A percentile compares a stretch with the other conserved stretches of the same genome.
Evolutionary conservation across 495 filamentous ascomycete species (phyloP).

Genomic region (Penicillium atrosanguineum): DNA sequence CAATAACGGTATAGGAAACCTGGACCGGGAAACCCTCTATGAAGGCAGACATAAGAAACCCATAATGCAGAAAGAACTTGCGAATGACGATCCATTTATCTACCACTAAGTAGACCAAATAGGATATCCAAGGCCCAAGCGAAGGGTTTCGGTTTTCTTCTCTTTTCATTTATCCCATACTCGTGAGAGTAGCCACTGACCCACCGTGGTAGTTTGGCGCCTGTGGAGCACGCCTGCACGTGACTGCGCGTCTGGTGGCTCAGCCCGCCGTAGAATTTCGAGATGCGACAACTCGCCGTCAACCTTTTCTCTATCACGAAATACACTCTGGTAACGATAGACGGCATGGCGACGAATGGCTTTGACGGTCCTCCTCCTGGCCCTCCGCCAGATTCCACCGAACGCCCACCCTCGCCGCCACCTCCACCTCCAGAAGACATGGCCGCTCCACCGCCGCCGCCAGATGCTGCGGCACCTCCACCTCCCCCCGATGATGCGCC

Average conservation of each 20-base stretch:
- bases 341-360: conserved; percentile 27
- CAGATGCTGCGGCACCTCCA: conserved; percentile 52
- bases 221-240: conserved; percentile 6
- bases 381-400: conserved; percentile 38
- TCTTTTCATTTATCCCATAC: no score
- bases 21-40: no score
- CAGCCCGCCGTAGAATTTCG: conserved; percentile 31
- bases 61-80: no score
- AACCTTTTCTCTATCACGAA: not conserved
- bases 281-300: conserved; percentile 19
- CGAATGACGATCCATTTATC: no score
- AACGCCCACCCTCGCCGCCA: conserved; percentile 46
- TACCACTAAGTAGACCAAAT: no score
- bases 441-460: conserved; percentile 43
- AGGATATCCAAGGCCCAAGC: no score
- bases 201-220: no score
- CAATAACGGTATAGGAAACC: no score
- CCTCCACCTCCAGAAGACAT: conserved; percentile 55
- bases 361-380: conserved; percentile 14
- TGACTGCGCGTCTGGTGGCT: conserved; percentile 19
- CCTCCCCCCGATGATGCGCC: conserved; percentile 34
- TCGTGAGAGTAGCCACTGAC: no score
- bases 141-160: no score
- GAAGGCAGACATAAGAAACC: no score
- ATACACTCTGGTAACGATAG: conserved; percentile 20